Percentiles rank a stretch among this genome's conserved stretches.
phyloP scores from a whole-genome alignment of 2,329 filamentous ascomycete species.

The Didymella lethalis region DNA sequence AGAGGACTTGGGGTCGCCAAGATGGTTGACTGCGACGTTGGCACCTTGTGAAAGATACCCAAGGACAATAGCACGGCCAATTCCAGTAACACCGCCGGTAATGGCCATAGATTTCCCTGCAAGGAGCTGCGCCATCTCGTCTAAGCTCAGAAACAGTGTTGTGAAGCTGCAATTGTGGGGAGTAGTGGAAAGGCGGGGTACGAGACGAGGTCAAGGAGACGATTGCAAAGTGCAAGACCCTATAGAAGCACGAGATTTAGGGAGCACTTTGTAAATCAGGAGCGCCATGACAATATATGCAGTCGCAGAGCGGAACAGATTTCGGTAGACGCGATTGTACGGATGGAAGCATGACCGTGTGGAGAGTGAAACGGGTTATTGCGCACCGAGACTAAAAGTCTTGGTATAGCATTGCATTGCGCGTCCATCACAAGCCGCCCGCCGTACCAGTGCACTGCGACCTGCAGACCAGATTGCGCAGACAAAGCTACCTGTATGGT shows the following conservation, averaged over 20 bases:
- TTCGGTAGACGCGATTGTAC: conserved; percentile 27
- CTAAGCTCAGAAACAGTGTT: not conserved
- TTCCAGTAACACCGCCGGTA: conserved; percentile 85
- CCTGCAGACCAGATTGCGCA: not conserved
- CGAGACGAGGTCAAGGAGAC: conserved; percentile 7
- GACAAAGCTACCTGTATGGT: not conserved
- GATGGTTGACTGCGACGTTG: conserved; percentile 81
- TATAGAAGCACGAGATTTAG: not conserved
- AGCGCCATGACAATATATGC: conserved; percentile 26
- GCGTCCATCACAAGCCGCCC: not conserved
- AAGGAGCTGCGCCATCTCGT: conserved; percentile 60
- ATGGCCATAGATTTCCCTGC: conserved; percentile 81
- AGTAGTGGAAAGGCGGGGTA: conserved; percentile 10
- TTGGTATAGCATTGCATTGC: not conserved
- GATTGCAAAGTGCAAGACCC: not conserved
- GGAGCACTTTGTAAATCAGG: conserved; percentile 1
- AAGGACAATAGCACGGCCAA: conserved; percentile 83
- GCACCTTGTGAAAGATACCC: conserved; percentile 81
- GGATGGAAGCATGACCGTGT: conserved; percentile 21
- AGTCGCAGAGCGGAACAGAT: conserved; percentile 24
- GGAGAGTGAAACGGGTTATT: conserved; percentile 18
- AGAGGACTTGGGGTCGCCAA: conserved; percentile 63
- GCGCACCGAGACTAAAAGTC: conserved; percentile 14
- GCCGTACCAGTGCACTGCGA: conserved; percentile 21
- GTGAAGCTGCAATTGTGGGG: conserved; percentile 8